Evolutionary conservation across 2,329 filamentous ascomycete genomes (phyloP), one percentile per base, ranked within the genome.

Genomic region (Xylariomycetidae sp.): DNA sequence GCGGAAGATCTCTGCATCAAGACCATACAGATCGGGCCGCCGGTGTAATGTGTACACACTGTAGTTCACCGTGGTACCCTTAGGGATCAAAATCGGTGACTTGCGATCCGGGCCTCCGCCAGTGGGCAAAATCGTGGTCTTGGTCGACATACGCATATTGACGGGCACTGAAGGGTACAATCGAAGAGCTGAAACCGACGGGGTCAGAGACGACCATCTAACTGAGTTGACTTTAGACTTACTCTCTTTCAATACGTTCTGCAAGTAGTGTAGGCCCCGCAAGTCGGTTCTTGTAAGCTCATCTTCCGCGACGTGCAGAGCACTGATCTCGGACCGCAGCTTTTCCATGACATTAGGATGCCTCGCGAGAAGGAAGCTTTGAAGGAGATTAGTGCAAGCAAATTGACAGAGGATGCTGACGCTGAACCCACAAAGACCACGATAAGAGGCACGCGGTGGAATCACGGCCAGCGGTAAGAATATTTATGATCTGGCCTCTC

Each of bases 1-100:
- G 3, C 63, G 59, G 46, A 68, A 71, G 5, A 55, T 40, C 4
- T 60, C 51, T 1, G 62, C 59, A 30, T 71, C 67, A 29, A 50
- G 47, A 2, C 59, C 59, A 33, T 57, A 61, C 1, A 71, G 35
- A 5, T 44, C 52, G 20, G 48, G 48, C 20, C 68, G 56, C 5
- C 67, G 57, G 24, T 70, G 64, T 29, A 70, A 53, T 10, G 59
- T 54, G 44, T 65, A 72, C 2, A 64, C 56, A 31, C 65, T 60
- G 17, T 54, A 61, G 2, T 60, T 61, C n/a, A 72, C 56, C 36
- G 67, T 61, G 19, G 44, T 47, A 6, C 54, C 53, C 20, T 51
- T 50, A 5, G 50, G 53, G 9, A 60, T 41, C 20, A 49, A 44
- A 10, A 53, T 33, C 1, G 49, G 50, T 0, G 46, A 43, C 16